Conservation (phyloP, 2,329 filamentous ascomycete genomes). For the Monosporascus sp. region DNA sequence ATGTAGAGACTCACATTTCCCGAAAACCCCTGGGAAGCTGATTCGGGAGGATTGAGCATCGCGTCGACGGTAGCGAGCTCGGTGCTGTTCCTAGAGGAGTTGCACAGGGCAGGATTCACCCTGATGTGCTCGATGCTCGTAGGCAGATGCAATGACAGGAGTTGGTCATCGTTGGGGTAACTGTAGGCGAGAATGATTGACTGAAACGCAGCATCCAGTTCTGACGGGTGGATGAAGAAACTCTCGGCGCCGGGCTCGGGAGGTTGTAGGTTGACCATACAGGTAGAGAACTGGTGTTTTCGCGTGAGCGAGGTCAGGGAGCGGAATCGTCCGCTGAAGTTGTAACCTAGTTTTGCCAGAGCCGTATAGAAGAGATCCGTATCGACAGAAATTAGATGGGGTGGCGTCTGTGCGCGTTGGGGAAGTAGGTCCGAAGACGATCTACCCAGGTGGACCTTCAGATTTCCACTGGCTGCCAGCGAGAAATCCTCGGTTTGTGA, state of each 20-base stretch:
- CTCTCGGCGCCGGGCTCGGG: neutral
- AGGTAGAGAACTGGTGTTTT: neutral
- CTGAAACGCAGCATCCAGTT: slow-evolving; percentile 28
- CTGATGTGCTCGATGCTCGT: slow-evolving; percentile 13
- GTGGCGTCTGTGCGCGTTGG: neutral
- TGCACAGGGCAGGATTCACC: slow-evolving; percentile 20
- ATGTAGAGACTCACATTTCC: too few species aligned
- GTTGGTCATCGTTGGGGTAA: slow-evolving; percentile 23
- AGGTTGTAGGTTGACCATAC: neutral
- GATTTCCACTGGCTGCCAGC: neutral
- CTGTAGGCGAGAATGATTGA: slow-evolving; percentile 22
- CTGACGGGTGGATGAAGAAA: slow-evolving; percentile 20
- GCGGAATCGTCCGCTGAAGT: slow-evolving; percentile 6
- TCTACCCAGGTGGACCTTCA: neutral
- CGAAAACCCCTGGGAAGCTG: too few species aligned
- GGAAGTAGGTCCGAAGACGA: neutral
- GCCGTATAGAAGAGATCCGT: slow-evolving; percentile 4
- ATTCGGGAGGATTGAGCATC: too few species aligned
- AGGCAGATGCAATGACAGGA: slow-evolving; percentile 19
- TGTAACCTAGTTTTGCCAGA: slow-evolving; percentile 5
- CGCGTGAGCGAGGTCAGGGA: slow-evolving; percentile 1
- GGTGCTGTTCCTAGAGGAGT: too few species aligned
- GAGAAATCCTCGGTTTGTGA: neutral
- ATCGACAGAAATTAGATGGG: slow-evolving; percentile 7
- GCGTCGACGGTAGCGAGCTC: too few species aligned